Evolutionary conservation across 768 basidiomycete species (phyloP).

Genomic region (Lentinula boryana): DNA sequence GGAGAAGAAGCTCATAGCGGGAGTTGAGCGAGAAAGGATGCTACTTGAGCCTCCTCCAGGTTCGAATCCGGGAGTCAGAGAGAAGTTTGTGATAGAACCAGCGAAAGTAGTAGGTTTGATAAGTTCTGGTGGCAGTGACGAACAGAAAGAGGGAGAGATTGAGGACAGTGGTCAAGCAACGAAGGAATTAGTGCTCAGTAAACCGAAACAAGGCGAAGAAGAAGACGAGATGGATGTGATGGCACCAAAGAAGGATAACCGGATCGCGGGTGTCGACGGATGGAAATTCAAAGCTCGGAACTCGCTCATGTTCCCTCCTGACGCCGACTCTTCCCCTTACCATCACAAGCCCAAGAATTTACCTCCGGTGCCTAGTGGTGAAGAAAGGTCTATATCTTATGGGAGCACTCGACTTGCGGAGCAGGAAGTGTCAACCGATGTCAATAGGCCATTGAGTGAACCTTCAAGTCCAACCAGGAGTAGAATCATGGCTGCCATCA

Average conservation of each 20-base stretch:
- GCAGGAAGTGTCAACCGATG: slow-evolving; percentile 48
- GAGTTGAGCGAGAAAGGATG: slow-evolving; percentile 64
- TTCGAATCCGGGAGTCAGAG: slow-evolving; percentile 55
- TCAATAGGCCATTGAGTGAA: slow-evolving; percentile 38
- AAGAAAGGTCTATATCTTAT: slow-evolving; percentile 67
- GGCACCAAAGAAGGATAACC: slow-evolving; percentile 72
- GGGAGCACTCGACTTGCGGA: slow-evolving; percentile 76
- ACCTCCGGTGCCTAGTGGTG: slow-evolving; percentile 22
- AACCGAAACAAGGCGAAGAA: slow-evolving; percentile 14
- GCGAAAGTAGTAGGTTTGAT: slow-evolving; percentile 54
- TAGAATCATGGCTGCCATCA: slow-evolving; percentile 87
- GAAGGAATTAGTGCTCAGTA: slow-evolving; percentile 6
- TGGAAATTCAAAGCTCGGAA: slow-evolving; percentile 91
- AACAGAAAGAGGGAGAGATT: slow-evolving; percentile 17
- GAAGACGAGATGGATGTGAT: slow-evolving; percentile 52
- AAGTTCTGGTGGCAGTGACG: slow-evolving; percentile 23
- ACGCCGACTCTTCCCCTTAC: slow-evolving; percentile 82
- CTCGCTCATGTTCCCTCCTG: slow-evolving; percentile 91
- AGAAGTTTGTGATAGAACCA: slow-evolving; percentile 59
- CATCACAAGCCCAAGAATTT: slow-evolving; percentile 29
- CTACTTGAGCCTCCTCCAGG: slow-evolving; percentile 56
- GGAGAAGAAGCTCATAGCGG: slow-evolving; percentile 53
- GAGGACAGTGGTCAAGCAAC: slow-evolving; percentile 22
- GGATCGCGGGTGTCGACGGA: slow-evolving; percentile 67
- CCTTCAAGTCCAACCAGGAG: slow-evolving; percentile 90